phyloP scores from a whole-genome alignment of 768 basidiomycete species.

The Fomitopsis pulvina region DNA sequence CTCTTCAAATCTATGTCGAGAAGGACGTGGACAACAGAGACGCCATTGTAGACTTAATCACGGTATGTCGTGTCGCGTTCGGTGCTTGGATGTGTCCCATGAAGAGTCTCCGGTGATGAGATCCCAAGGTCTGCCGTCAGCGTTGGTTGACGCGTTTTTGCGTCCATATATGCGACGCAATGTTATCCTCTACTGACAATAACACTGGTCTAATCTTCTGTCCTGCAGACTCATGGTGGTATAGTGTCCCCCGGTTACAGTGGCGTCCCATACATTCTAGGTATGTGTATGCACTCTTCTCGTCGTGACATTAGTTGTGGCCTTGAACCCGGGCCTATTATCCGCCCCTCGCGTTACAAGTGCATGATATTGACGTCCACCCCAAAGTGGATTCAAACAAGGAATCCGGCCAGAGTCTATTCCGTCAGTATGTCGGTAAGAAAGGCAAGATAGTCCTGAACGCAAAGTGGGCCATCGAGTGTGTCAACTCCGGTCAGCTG shows the following conservation, averaged over 20 bases:
- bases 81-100: neutral
- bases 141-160: no score
- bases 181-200: no score
- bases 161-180: neutral
- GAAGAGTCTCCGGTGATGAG: no score
- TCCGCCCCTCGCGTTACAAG: no score
- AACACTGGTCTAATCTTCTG: neutral
- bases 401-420: slow-evolving; percentile 74
- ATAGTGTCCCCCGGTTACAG: slow-evolving; percentile 69
- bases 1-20: slow-evolving; percentile 71
- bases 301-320: no score
- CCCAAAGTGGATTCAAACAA: slow-evolving; percentile 68
- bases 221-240: slow-evolving; percentile 68
- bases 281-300: slow-evolving; percentile 32
- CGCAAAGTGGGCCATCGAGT: slow-evolving; percentile 72
- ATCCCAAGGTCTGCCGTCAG: no score
- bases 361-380: neutral
- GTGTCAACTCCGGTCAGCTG: slow-evolving; percentile 58
- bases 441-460: slow-evolving; percentile 75
- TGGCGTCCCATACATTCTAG: slow-evolving; percentile 73
- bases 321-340: no score
- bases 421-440: slow-evolving; percentile 71
- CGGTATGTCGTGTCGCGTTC: slow-evolving; percentile 38
- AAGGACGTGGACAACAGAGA: slow-evolving; percentile 74
- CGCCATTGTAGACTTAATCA: slow-evolving; percentile 53